Base-by-base conservation (phyloP, 2,329 filamentous ascomycete species). In the Nothophoma quercina region DNA sequence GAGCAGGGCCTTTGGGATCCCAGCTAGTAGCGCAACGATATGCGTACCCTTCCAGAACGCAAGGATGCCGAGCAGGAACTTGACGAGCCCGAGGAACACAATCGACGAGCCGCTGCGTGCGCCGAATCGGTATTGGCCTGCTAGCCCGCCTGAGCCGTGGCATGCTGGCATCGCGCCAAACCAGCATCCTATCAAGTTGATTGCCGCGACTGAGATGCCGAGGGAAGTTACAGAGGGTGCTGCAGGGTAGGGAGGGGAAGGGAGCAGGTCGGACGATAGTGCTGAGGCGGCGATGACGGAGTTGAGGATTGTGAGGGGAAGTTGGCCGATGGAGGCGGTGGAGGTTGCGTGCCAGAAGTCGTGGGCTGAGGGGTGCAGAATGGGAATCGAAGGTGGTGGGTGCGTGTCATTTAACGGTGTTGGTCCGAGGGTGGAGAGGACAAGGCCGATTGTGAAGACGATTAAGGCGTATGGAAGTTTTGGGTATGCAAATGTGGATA, bases 91-190 rank as follows among this genome's bases (percentile, higher is more conserved):
- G 0, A 98, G 83, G 19, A 96, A 70, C 45, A 97, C 85, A 56
- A 97, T 83, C 63, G 88, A 92, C 0, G 91, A 86, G 8, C 93
- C 93, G 53, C 90, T 96, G 39, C 93, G 87, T 4, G 93, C 93
- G 0, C 93, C 93, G 63, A 98, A 98, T 4, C 91, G 86, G 72
- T 91, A 91, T 71, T 98, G 93, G 0, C 89, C 95, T 5, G 95
- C 95, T 0, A 98, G 79, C 0, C 93, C 93, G 2, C 93, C 93
- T 0, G 91, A 91, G 5, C 93, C 93, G 70, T 98, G 95, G 69
- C 95, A 98, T 4, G 95, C 87, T 3, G 93, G 95, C 95, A 97
- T 98, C 5, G 89, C 89, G 39, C 93, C 93, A 65, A 96, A 96
- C 90, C 91, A 96, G 65, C 90, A 93, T 13, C 89, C 89, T 1